Evolutionary conservation across 164 flowering plant genomes (phyloP).

Genomic region (Sedum album): DNA sequence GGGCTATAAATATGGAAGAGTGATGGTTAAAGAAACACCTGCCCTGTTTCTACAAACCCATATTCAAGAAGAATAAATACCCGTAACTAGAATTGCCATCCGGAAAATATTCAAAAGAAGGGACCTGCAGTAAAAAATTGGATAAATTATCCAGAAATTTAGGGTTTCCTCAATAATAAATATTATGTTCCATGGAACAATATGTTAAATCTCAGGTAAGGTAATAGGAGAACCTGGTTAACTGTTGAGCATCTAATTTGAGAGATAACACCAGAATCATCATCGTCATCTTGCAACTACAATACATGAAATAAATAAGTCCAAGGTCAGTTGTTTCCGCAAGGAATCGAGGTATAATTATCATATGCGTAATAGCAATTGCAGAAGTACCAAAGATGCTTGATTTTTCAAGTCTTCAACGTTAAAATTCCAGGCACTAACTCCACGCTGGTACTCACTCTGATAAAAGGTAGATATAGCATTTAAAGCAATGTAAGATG

Average conservation of each 20-base stretch:
- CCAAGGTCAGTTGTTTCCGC: neutral
- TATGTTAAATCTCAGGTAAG: too few relatives aligned
- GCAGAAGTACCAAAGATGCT: constrained; percentile 61
- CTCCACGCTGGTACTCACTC: constrained; percentile 99
- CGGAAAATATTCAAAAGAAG: constrained; percentile 19
- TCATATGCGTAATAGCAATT: neutral
- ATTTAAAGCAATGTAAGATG: neutral
- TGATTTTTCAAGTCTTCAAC: constrained; percentile 86
- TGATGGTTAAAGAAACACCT: too few relatives aligned
- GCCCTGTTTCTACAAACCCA: neutral
- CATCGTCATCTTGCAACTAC: constrained; percentile 85
- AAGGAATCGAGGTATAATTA: too few relatives aligned
- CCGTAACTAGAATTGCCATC: constrained; percentile 5
- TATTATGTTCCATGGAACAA: too few relatives aligned
- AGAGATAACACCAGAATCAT: constrained; percentile 26
- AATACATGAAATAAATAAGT: neutral
- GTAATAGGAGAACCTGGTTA: too few relatives aligned
- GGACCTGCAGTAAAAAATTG: too few relatives aligned
- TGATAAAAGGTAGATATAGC: constrained; percentile 21
- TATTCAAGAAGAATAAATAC: neutral
- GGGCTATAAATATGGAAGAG: too few relatives aligned
- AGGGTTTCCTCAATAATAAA: too few relatives aligned
- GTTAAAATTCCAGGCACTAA: constrained; percentile 99
- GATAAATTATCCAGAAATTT: too few relatives aligned
- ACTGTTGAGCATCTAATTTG: too few relatives aligned